Percentiles rank a stretch among this genome's conserved stretches.
Evolutionary conservation across 768 basidiomycete species (phyloP).

Genomic region (Asterophora lycoperdoides): DNA sequence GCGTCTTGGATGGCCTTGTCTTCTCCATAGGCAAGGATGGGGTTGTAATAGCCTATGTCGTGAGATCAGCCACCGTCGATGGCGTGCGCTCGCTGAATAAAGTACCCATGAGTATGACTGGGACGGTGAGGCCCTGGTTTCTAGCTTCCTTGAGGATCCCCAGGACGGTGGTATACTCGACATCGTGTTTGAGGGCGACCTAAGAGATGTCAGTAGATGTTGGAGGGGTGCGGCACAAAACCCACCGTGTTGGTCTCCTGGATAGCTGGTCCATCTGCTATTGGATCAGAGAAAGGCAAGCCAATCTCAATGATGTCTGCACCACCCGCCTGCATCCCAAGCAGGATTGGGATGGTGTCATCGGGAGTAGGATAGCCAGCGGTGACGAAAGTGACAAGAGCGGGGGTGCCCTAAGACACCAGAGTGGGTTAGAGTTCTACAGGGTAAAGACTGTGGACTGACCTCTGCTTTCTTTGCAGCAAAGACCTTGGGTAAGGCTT

Average conservation of each 20-base stretch:
- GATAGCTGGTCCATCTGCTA: constrained; percentile 92
- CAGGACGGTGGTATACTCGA: constrained; percentile 75
- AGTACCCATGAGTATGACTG: constrained; percentile 92
- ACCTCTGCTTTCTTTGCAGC: constrained; percentile 59
- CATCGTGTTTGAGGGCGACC: constrained; percentile 80
- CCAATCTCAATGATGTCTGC: constrained; percentile 95
- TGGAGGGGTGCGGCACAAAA: constrained; percentile 9
- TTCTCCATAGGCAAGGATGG: constrained; percentile 91
- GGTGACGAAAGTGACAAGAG: constrained; percentile 86
- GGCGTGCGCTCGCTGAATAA: background rate
- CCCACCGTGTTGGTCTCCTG: constrained; percentile 91
- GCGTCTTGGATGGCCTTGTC: constrained; percentile 92
- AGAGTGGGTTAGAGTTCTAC: background rate
- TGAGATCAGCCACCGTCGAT: constrained; percentile 6
- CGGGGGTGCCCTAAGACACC: constrained; percentile 45
- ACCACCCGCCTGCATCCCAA: constrained; percentile 92
- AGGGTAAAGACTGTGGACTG: constrained; percentile 3
- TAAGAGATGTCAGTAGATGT: constrained; percentile 28
- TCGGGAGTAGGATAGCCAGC: constrained; percentile 81
- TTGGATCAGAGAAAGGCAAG: constrained; percentile 93
- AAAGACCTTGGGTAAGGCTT: constrained; percentile 67
- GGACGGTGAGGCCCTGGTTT: constrained; percentile 73
- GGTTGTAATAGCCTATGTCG: constrained; percentile 90
- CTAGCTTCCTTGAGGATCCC: constrained; percentile 75
- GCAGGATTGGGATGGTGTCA: constrained; percentile 82